A percentile compares a stretch with the other conserved stretches of the same genome.
Conservation (phyloP, 306 rosid genomes). For the Cicer yamashitae region DNA sequence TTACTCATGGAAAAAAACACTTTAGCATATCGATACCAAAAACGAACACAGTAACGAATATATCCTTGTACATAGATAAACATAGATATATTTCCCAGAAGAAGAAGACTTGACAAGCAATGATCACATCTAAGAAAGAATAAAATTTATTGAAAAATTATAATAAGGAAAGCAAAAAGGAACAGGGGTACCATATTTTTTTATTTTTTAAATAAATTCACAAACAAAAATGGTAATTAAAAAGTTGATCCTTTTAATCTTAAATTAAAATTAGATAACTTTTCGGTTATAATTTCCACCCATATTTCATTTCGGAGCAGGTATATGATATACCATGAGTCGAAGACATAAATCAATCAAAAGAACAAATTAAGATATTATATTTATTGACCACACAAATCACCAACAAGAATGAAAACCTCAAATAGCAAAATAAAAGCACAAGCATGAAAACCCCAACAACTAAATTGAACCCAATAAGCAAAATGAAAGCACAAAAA, state of each 20-base stretch:
- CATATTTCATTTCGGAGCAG: no score
- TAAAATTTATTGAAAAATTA: not conserved
- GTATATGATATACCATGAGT: not conserved
- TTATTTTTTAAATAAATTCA: not conserved
- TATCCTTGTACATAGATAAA: not conserved
- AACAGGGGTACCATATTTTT: not conserved
- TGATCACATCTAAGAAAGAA: not conserved
- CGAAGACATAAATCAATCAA: not conserved
- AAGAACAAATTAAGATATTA: slow-evolving; percentile 1
- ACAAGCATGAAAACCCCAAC: slow-evolving; percentile 13
- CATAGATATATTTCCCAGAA: not conserved
- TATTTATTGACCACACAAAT: slow-evolving; percentile 6
- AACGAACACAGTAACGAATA: not conserved
- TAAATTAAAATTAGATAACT: no score
- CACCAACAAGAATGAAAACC: slow-evolving; percentile 25
- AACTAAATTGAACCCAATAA: not conserved
- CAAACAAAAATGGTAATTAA: not conserved
- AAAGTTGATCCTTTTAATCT: no score
- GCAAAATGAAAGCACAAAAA: not conserved
- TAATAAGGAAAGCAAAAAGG: not conserved
- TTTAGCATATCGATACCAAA: not conserved
- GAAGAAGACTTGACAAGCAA: slow-evolving; percentile 3
- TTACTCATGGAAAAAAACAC: no score
- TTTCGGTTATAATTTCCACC: no score
- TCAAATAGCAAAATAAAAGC: not conserved